These are phyloP conservation scores for Salix viminalis DNA, from an alignment of 345 rosid genomes.

Conservation along the genomic window DNA sequence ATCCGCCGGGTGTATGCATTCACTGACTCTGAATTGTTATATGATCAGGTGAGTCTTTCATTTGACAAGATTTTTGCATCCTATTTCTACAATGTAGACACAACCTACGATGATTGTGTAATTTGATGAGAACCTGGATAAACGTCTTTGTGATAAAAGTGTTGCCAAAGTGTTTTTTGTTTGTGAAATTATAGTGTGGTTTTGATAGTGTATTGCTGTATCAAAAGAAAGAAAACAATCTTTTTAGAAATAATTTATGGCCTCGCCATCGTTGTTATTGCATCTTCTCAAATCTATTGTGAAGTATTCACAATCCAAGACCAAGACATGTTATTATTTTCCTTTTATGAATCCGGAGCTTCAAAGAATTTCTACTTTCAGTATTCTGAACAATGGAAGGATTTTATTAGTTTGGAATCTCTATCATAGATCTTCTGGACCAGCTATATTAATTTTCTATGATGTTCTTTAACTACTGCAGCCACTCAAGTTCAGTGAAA, in stretches of 20 bases:
- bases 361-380: background rate
- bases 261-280: background rate
- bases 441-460: background rate
- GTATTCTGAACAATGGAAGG: background rate
- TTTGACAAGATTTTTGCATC: background rate
- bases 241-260: background rate
- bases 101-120: background rate
- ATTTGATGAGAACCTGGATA: background rate
- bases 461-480: background rate
- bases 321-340: background rate
- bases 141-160: background rate
- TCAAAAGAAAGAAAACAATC: background rate
- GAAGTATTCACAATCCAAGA: background rate
- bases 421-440: background rate
- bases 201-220: background rate
- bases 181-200: background rate
- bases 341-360: background rate
- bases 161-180: background rate
- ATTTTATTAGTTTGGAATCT: background rate
- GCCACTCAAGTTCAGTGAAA: background rate
- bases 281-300: background rate
- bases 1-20: constrained; percentile 60
- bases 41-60: constrained; percentile 56
- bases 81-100: background rate
- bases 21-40: constrained; percentile 62